phyloP scores from a whole-genome alignment of 2,329 filamentous ascomycete genomes.

The Simplicillium sp. region DNA sequence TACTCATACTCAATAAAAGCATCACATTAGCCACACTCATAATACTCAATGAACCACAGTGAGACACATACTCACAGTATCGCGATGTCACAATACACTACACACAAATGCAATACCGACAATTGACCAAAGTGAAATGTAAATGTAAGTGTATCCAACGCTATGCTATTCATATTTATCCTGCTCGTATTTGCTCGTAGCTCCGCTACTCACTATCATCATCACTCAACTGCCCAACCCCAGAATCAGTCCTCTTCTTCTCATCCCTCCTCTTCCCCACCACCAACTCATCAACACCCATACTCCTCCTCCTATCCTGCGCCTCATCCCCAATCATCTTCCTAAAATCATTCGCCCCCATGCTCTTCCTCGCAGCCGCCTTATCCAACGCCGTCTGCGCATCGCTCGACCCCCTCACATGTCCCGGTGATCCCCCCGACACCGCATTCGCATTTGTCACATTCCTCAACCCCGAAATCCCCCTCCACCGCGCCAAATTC shows the following conservation, averaged over 20 bases:
- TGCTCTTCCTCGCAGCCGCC: constrained; percentile 17
- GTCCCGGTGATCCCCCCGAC: constrained; percentile 12
- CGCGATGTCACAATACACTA: too few species aligned
- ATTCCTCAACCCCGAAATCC: constrained; percentile 24
- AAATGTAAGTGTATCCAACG: too few species aligned
- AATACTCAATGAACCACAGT: too few species aligned
- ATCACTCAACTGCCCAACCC: constrained; percentile 19
- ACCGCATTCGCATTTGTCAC: constrained; percentile 4
- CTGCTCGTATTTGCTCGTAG: constrained; percentile 1
- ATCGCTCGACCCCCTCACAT: constrained; percentile 9
- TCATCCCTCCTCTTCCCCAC: constrained; percentile 7
- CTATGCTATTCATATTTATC: not conserved
- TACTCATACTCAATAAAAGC: too few species aligned
- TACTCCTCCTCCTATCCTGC: constrained; percentile 18
- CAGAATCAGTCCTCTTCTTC: constrained; percentile 23
- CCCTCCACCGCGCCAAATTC: constrained; percentile 46
- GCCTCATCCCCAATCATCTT: constrained; percentile 15
- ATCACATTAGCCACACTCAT: too few species aligned
- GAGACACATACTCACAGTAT: too few species aligned
- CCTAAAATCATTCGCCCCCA: constrained; percentile 18
- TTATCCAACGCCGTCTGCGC: constrained; percentile 23
- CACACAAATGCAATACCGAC: too few species aligned
- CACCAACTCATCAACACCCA: constrained; percentile 12
- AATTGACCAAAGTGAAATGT: too few species aligned
- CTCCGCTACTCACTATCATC: constrained; percentile 10